A percentile compares a stretch with the other conserved stretches of the same genome.
phyloP scores from a whole-genome alignment of 2,329 filamentous ascomycete species.

The Aspergillus pseudoviridinutans region DNA sequence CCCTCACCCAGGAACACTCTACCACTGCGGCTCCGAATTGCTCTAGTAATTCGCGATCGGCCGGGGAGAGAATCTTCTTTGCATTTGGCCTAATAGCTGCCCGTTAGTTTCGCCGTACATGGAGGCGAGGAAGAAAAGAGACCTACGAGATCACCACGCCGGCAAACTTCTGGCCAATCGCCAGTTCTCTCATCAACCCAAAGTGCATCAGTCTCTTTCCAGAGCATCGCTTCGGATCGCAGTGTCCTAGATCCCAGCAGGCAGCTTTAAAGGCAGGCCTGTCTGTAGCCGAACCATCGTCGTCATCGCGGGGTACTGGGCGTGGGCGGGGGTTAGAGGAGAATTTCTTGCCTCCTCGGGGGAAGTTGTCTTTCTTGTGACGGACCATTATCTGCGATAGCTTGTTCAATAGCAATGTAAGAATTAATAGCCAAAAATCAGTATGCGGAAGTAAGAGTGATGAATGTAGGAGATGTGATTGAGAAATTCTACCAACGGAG shows the following conservation, averaged over 20 bases:
- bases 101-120: not conserved
- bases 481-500: not conserved
- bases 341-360: constrained; percentile 68
- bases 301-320: constrained; percentile 43
- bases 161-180: constrained; percentile 84
- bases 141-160: constrained; percentile 80
- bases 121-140: constrained; percentile 1
- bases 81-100: constrained; percentile 65
- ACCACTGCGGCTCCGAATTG: constrained; percentile 92
- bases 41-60: constrained; percentile 76
- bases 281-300: constrained; percentile 37
- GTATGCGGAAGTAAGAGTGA: constrained; percentile 7
- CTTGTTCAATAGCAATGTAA: not conserved
- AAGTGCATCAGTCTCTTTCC: constrained; percentile 91
- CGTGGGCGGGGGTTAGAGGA: constrained; percentile 54
- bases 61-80: constrained; percentile 76
- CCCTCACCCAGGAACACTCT: constrained; percentile 93
- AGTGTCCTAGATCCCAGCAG: constrained; percentile 97
- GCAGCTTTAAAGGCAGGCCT: constrained; percentile 74
- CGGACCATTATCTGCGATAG: constrained; percentile 65
- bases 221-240: constrained; percentile 93
- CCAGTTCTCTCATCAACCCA: constrained; percentile 87
- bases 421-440: constrained; percentile 3
- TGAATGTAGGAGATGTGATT: not conserved
- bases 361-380: constrained; percentile 85